A percentile compares a stretch with the other conserved stretches of the same genome.
These are phyloP conservation scores for Talaromyces albobiverticillius DNA, from an alignment of 2,329 filamentous ascomycete genomes.

Conservation along the genomic window DNA sequence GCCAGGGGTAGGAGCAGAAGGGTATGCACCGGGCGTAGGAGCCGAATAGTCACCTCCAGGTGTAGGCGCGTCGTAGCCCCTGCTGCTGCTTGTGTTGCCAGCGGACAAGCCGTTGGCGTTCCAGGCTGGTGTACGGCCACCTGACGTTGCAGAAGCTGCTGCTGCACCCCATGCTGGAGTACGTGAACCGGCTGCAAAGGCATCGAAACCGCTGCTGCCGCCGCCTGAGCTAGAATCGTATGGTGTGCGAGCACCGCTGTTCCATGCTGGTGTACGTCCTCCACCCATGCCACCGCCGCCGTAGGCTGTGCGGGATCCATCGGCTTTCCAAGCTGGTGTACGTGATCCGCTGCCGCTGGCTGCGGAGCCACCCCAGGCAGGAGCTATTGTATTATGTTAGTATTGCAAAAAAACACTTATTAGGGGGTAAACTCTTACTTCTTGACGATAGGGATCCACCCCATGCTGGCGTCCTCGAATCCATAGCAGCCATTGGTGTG, in stretches of 20 bases:
- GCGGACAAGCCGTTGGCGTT: conserved; percentile 30
- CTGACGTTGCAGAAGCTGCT: conserved; percentile 29
- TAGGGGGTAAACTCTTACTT: conserved; percentile 52
- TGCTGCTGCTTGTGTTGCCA: conserved; percentile 26
- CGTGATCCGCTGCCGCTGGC: conserved; percentile 41
- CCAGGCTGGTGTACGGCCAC: conserved; percentile 47
- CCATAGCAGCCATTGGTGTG: conserved; percentile 62
- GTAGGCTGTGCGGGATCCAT: conserved; percentile 57
- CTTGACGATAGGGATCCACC: conserved; percentile 52
- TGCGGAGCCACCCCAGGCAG: conserved; percentile 37
- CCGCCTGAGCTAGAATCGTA: conserved; percentile 55
- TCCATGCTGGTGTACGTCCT: conserved; percentile 72
- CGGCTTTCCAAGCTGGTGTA: conserved; percentile 56
- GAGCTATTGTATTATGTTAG: conserved; percentile 31
- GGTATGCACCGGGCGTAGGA: conserved; percentile 60
- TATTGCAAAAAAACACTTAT: background rate
- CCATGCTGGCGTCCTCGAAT: conserved; percentile 75
- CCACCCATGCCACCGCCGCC: conserved; percentile 69
- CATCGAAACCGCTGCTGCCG: conserved; percentile 61
- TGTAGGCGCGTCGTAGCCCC: conserved; percentile 69
- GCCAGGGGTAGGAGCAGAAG: conserved; percentile 64
- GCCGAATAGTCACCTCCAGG: conserved; percentile 65
- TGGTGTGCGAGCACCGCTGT: conserved; percentile 71
- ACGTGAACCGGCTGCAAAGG: conserved; percentile 68
- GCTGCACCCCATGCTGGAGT: conserved; percentile 69